Conservation (phyloP, 116 monocot species). For the Papilionanthe hybrid region DNA sequence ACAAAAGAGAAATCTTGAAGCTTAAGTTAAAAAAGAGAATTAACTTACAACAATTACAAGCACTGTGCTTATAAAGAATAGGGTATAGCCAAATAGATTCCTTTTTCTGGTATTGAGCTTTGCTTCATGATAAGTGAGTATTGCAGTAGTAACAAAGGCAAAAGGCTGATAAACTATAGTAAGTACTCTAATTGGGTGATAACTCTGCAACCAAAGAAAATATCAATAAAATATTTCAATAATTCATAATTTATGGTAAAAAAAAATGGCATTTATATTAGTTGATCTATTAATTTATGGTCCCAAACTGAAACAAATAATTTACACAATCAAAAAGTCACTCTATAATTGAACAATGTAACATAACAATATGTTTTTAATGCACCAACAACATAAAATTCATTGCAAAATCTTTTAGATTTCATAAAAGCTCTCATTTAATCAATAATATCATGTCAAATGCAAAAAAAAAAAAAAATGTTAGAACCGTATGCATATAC, state of each 20-base stretch:
- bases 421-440: background rate
- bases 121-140: conserved; percentile 56
- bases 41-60: conserved; percentile 39
- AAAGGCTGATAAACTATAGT: conserved; percentile 76
- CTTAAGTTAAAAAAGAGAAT: background rate
- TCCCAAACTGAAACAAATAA: background rate
- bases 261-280: background rate
- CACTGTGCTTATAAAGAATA: conserved; percentile 55
- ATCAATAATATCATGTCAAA: background rate
- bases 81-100: conserved; percentile 42
- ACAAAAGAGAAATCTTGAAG: background rate
- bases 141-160: conserved; percentile 33
- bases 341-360: background rate
- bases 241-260: background rate
- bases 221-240: background rate
- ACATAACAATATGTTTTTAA: background rate
- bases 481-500: too few relatives aligned
- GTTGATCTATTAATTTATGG: too few relatives aligned
- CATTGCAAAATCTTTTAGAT: background rate
- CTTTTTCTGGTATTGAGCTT: conserved; percentile 54
- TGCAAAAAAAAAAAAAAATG: too few relatives aligned
- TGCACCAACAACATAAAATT: background rate
- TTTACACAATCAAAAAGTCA: background rate
- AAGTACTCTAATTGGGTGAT: conserved; percentile 72
- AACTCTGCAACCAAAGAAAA: conserved; percentile 32